A percentile compares a stretch with the other conserved stretches of the same genome.
These are phyloP conservation scores for Malbranchea zuffiana DNA, from an alignment of 2,329 filamentous ascomycete genomes.

Conservation along the genomic window DNA sequence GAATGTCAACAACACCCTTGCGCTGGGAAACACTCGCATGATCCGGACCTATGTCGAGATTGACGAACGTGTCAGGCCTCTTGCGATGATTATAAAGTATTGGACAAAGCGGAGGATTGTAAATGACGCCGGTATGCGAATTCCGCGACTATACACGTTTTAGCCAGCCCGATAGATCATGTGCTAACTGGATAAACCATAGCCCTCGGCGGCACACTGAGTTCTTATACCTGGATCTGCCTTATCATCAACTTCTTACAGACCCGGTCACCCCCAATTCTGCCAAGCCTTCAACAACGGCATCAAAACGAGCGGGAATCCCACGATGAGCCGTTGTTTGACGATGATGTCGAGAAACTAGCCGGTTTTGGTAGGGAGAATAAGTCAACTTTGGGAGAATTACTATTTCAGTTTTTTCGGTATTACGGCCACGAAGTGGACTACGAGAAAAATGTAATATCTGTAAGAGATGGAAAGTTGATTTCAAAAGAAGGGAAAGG, in stretches of 20 bases:
- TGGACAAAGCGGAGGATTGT: constrained; percentile 89
- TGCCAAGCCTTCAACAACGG: constrained; percentile 74
- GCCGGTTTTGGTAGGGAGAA: constrained; percentile 66
- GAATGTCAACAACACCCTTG: constrained; percentile 96
- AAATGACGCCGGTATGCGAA: constrained; percentile 78
- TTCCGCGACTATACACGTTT: background rate
- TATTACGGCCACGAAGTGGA: constrained; percentile 91
- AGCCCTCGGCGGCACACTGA: constrained; percentile 89
- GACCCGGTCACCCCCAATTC: constrained; percentile 67
- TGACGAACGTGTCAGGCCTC: constrained; percentile 75
- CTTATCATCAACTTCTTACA: constrained; percentile 95
- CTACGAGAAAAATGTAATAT: constrained; percentile 73
- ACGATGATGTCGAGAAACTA: constrained; percentile 70
- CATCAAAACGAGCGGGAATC: constrained; percentile 43
- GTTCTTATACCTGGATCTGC: constrained; percentile 99
- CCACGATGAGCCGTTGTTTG: constrained; percentile 55
- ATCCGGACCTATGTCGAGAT: constrained; percentile 93
- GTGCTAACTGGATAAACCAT: constrained; percentile 17
- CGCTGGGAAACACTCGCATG: constrained; percentile 94
- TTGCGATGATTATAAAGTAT: constrained; percentile 96
- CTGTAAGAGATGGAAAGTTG: constrained; percentile 68
- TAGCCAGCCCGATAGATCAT: background rate
- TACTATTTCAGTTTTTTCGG: constrained; percentile 93
- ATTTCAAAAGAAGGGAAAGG: constrained; percentile 75
- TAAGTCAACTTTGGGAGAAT: constrained; percentile 66